phyloP scores from a whole-genome alignment of 2,329 filamentous ascomycete species.

The Claviceps spartinae region DNA sequence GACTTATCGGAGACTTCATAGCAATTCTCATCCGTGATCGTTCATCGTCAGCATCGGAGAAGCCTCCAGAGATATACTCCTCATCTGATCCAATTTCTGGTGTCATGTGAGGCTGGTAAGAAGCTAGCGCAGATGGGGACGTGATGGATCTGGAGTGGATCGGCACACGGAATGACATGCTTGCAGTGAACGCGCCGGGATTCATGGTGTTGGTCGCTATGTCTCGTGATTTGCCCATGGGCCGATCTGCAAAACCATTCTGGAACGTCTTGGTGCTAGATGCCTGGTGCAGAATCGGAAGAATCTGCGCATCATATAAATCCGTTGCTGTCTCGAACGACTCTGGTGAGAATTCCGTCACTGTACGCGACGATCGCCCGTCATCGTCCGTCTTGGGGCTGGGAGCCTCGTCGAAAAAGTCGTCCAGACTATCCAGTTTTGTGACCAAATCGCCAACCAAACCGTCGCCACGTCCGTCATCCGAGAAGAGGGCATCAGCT shows the following conservation, averaged over 20 bases:
- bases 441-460: slow-evolving; percentile 65
- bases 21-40: slow-evolving; percentile 40
- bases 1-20: slow-evolving; percentile 41
- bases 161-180: slow-evolving; percentile 41
- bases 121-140: slow-evolving; percentile 52
- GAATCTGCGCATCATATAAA: slow-evolving; percentile 83
- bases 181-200: slow-evolving; percentile 41
- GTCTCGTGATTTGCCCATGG: slow-evolving; percentile 45
- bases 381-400: slow-evolving; percentile 46
- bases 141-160: slow-evolving; percentile 76
- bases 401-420: slow-evolving; percentile 63
- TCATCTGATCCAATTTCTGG: slow-evolving; percentile 60
- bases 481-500: slow-evolving; percentile 85
- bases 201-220: slow-evolving; percentile 49
- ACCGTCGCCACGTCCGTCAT: slow-evolving; percentile 58
- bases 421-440: slow-evolving; percentile 65
- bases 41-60: slow-evolving; percentile 65
- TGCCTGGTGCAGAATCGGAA: slow-evolving; percentile 80
- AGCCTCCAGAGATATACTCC: slow-evolving; percentile 57
- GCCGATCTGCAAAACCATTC: slow-evolving; percentile 71
- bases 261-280: slow-evolving; percentile 72
- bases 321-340: slow-evolving; percentile 63
- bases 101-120: slow-evolving; percentile 39
- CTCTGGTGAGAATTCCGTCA: slow-evolving; percentile 51
- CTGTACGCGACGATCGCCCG: slow-evolving; percentile 45